A percentile compares a stretch with the other conserved stretches of the same genome.
These are phyloP conservation scores for Melanopsichium pennsylvanicum DNA, from an alignment of 1,284 basidiomycete species.

Conservation along the genomic window DNA sequence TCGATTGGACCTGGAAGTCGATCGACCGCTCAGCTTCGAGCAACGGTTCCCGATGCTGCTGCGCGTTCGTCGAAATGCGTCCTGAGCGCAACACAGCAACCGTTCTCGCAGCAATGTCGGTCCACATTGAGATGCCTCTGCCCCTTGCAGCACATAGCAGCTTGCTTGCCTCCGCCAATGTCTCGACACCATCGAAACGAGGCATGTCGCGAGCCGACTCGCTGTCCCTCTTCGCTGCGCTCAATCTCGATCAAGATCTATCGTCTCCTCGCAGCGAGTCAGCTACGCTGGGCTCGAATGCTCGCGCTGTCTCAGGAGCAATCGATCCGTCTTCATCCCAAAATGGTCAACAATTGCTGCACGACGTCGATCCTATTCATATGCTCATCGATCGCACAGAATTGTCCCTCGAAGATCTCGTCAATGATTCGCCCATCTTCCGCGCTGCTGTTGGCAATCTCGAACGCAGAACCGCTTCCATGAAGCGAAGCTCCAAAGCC, in stretches of 20 bases:
- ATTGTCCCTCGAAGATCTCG: constrained; percentile 37
- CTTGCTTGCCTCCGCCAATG: neutral
- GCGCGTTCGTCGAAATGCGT: constrained; percentile 43
- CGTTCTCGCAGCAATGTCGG: constrained; percentile 25
- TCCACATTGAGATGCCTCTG: constrained; percentile 26
- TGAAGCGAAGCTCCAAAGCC: constrained; percentile 44
- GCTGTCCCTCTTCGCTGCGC: constrained; percentile 27
- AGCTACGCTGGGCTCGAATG: neutral
- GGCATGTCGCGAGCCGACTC: constrained; percentile 23
- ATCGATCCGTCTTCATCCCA: neutral
- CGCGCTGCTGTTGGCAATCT: constrained; percentile 54
- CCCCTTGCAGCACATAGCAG: neutral
- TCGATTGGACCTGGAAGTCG: constrained; percentile 46
- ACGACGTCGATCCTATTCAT: neutral
- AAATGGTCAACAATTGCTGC: neutral
- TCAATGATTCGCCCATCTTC: constrained; percentile 52
- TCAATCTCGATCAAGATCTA: constrained; percentile 12
- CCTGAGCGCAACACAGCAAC: constrained; percentile 6
- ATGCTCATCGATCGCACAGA: constrained; percentile 48
- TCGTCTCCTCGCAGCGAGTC: neutral
- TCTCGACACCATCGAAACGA: neutral
- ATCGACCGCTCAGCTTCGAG: constrained; percentile 1
- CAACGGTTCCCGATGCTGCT: constrained; percentile 23
- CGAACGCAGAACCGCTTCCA: constrained; percentile 38
- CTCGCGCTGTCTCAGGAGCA: neutral